Percentiles rank a stretch among this genome's conserved stretches.
Evolutionary conservation across 345 rosid genomes (phyloP).

Genomic region (Lepidium africanum): DNA sequence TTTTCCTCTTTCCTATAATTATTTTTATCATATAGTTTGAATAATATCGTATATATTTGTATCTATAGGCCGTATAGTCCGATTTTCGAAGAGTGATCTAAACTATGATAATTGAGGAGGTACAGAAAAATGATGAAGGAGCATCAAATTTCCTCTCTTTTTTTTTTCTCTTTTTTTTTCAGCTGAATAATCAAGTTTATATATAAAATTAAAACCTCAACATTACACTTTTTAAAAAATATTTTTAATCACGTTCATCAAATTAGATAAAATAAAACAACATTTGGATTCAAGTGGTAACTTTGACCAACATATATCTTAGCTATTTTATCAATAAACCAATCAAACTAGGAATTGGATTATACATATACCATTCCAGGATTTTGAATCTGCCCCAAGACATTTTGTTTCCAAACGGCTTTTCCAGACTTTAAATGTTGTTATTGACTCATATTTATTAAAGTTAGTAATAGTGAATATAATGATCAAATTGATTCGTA

Average conservation of each 20-base stretch:
- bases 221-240: not conserved
- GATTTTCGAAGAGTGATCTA: no score
- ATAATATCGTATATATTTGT: no score
- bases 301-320: not conserved
- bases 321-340: not conserved
- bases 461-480: not conserved
- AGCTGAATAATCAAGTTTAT: no score
- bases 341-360: not conserved
- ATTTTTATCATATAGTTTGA: no score
- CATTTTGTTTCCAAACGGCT: no score
- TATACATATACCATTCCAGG: not conserved
- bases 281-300: not conserved
- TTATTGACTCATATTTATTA: not conserved
- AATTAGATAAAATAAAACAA: not conserved
- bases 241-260: not conserved
- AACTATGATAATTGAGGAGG: not conserved
- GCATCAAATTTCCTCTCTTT: not conserved
- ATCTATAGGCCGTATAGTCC: no score
- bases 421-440: slow-evolving; percentile 15
- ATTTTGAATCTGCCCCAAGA: slow-evolving; percentile 16
- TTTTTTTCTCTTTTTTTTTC: no score
- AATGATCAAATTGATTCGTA: not conserved
- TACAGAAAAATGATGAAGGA: not conserved
- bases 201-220: not conserved
- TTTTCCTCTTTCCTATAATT: no score